Percentiles rank a stretch among this genome's conserved stretches.
phyloP scores from a whole-genome alignment of 768 basidiomycete species.

The Tylopilus vinaceipallidus region DNA sequence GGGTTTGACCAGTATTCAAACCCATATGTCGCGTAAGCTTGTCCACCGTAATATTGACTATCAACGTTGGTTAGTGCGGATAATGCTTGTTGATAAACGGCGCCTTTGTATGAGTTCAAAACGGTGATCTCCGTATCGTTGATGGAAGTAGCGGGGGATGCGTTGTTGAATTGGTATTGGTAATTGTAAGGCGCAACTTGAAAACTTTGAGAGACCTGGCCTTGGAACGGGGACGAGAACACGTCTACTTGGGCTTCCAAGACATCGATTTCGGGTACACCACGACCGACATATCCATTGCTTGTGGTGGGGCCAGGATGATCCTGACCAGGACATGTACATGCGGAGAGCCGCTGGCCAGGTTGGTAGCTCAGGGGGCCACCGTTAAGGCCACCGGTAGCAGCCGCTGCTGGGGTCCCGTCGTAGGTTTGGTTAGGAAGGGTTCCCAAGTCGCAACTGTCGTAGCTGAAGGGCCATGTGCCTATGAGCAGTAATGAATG shows the following conservation, averaged over 20 bases:
- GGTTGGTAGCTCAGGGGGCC: conserved; percentile 70
- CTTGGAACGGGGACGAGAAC: conserved; percentile 43
- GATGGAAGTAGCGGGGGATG: conserved; percentile 50
- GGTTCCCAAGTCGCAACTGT: conserved; percentile 83
- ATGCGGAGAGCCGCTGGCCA: conserved; percentile 84
- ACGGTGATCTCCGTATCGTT: conserved; percentile 48
- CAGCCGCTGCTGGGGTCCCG: conserved; percentile 55
- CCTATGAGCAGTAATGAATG: conserved; percentile 26
- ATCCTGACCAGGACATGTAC: conserved; percentile 81
- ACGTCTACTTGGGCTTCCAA: conserved; percentile 78
- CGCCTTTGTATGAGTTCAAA: conserved; percentile 71
- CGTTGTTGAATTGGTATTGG: conserved; percentile 58
- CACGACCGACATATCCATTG: conserved; percentile 55
- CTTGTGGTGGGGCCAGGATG: conserved; percentile 74
- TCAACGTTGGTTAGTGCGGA: conserved; percentile 62
- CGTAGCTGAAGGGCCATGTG: conserved; percentile 82
- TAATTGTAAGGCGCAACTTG: conserved; percentile 81
- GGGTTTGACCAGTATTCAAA: conserved; percentile 83
- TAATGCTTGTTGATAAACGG: conserved; percentile 69
- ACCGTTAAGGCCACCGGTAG: conserved; percentile 51
- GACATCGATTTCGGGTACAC: conserved; percentile 92
- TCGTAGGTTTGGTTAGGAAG: conserved; percentile 76
- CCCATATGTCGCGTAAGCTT: conserved; percentile 59
- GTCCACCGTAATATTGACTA: conserved; percentile 52
- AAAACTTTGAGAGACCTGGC: conserved; percentile 75